These are phyloP conservation scores for Talaromyces sp. DNA, from an alignment of 2,329 filamentous ascomycete species.

Conservation along the genomic window DNA sequence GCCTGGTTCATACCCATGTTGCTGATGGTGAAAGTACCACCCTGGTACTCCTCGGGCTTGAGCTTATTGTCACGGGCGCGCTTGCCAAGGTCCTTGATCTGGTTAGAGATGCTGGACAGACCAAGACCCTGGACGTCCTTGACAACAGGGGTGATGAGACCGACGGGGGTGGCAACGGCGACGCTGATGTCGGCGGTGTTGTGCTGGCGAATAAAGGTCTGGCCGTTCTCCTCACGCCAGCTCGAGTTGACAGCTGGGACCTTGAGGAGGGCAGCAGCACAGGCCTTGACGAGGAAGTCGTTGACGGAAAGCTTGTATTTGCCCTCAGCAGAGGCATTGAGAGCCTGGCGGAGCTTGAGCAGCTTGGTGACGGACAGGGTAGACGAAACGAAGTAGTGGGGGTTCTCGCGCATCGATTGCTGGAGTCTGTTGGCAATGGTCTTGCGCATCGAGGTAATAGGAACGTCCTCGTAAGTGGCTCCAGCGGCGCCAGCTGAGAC, in stretches of 20 bases:
- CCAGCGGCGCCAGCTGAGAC: slow-evolving; percentile 49
- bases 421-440: slow-evolving; percentile 88
- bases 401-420: slow-evolving; percentile 87
- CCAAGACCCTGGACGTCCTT: slow-evolving; percentile 82
- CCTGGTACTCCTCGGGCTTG: slow-evolving; percentile 99
- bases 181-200: slow-evolving; percentile 92
- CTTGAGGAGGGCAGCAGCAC: slow-evolving; percentile 81
- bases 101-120: slow-evolving; percentile 77
- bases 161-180: slow-evolving; percentile 85
- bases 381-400: slow-evolving; percentile 95
- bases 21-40: slow-evolving; percentile 97
- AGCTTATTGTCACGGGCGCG: slow-evolving; percentile 95
- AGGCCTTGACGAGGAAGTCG: slow-evolving; percentile 98
- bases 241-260: slow-evolving; percentile 93
- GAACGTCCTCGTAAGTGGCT: slow-evolving; percentile 74
- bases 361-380: slow-evolving; percentile 91
- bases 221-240: slow-evolving; percentile 75
- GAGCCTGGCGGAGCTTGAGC: slow-evolving; percentile 86
- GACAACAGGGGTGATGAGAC: slow-evolving; percentile 96
- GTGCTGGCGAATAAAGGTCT: slow-evolving; percentile 81
- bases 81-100: slow-evolving; percentile 96
- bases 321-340: slow-evolving; percentile 83
- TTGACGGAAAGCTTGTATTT: slow-evolving; percentile 99
- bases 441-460: slow-evolving; percentile 92
- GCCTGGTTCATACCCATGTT: slow-evolving; percentile 99